Base-by-base conservation (phyloP, 169 alveolate species). In the Plasmodium knowlesi region DNA sequence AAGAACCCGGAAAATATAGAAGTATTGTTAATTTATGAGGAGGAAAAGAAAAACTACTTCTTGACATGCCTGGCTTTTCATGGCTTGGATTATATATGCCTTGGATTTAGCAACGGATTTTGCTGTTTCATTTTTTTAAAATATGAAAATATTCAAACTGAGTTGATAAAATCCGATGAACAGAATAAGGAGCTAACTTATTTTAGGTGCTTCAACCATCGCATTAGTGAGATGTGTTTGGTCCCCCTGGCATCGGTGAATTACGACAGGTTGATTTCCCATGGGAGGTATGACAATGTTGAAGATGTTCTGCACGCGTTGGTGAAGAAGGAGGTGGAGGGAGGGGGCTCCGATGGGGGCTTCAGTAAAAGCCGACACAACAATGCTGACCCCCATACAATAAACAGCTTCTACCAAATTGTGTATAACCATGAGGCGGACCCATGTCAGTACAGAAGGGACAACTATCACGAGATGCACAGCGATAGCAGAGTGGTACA, bases 21-120 rank as follows among this genome's bases (percentile, higher is more conserved):
- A 34, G 14, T 89, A 9, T 14, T 22, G 34, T 32, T 73, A 73
- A 79, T 89, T 39, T 81, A 89, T 80, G 90, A 89, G 50, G 90
- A 79, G 50, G 41, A 89, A 14, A 41, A 81, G 19, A 67, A 89
- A 81, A 70, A 89, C 72, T 67, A 70, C 73, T 80, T 89, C 39
- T 43, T 81, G 54, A 89, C 94, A 8, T 79, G 94, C 57, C 46
- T 89, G 76, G 82, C 81, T 14, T 89, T 39, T 73, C 83, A 41
- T 12, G 94, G 94, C 9, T 28, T 70, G 50, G 14, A 89, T 79
- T 73, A 70, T 67, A 89, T 89, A 8, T 89, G 91, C 57, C 61
- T 89, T 16, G 94, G 94, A 19, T 89, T 79, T 70, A 89, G 94
- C 53, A 89, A 89, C 57, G 94, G 94, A 3, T 80, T 22, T n/a